Evolutionary conservation across 371 early-diverging fungal genomes (phyloP), one percentile per base, ranked within the genome.

Genomic region (Mucor mucedo): DNA sequence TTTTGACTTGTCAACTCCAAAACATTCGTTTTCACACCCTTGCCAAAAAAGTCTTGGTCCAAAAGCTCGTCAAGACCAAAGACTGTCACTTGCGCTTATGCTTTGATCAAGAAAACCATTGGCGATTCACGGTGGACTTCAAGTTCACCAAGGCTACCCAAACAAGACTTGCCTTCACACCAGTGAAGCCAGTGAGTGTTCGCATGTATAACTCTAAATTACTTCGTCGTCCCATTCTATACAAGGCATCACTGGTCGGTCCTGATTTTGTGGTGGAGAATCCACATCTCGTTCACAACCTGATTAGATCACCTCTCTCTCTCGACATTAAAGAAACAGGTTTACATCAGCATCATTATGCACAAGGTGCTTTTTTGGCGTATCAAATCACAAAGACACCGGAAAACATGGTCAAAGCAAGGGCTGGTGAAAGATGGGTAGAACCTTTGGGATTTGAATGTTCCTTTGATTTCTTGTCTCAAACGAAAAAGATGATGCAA

Each of bases 121-220:
- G 67, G 69, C 60, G 60, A 16, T 66, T 54, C 33, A 66, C 66
- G 40, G 60, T 66, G 5, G 69, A 69, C 61, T 57, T 69, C 29
- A 54, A 59, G 14, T 27, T 69, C 4, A 45, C 50, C 2, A 63
- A 64, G 9, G 54, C 62, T 21, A 62, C 58, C 3, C 16, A 50
- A 3, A 47, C 52, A 38, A 42, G 62, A n/a, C 40, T 67, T 1
- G 58, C 53, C 8, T 69, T 69, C 21, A 50, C 50, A 27, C 69
- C 69, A 11, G 50, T 69, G 4, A 38, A 65, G 13, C 28, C 16
- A 6, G 50, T 49, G 27, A 58, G 52, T 52, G 39, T 66, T 10
- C 52, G 53, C 9, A 45, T 68, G 59, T 68, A 62, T 21, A 56
- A 33, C 29, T 68, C 68, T 10, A 65, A 53, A 16, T 29, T 69